A percentile compares a stretch with the other conserved stretches of the same genome.
phyloP scores from a whole-genome alignment of 2,329 filamentous ascomycete species.

The Exophiala phaeomuriformis region DNA sequence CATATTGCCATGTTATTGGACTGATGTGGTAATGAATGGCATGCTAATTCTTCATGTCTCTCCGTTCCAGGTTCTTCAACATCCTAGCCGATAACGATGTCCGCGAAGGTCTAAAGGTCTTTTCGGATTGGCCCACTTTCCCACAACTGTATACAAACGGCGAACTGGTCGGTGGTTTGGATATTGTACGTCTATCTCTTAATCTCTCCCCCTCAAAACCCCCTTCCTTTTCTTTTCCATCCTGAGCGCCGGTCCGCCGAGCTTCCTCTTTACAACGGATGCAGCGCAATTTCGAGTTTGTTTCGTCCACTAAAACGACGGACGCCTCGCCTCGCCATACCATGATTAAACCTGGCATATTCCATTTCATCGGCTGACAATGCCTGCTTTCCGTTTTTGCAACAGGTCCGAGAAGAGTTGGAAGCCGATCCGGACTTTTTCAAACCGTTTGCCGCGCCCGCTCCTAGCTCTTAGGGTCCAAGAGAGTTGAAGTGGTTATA shows the following conservation, averaged over 20 bases:
- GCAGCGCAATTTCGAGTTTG: no score
- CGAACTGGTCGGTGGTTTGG: slow-evolving; percentile 83
- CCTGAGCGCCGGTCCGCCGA: background rate
- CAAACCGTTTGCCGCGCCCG: slow-evolving; percentile 52
- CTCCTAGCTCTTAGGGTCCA: background rate
- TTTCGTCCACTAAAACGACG: no score
- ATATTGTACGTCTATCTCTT: slow-evolving; percentile 65
- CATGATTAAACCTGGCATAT: background rate
- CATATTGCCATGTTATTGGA: no score
- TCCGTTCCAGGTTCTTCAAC: slow-evolving; percentile 70
- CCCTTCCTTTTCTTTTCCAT: background rate
- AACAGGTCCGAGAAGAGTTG: slow-evolving; percentile 86
- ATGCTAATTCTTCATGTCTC: background rate
- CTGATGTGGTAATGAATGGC: no score
- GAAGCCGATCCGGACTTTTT: slow-evolving; percentile 77
- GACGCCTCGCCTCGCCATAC: background rate
- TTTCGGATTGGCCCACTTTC: slow-evolving; percentile 97
- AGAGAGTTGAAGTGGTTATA: no score
- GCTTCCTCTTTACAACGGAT: no score
- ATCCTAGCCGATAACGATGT: slow-evolving; percentile 97
- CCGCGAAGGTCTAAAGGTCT: slow-evolving; percentile 90
- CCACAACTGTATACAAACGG: slow-evolving; percentile 90
- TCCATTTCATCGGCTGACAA: slow-evolving; percentile 3
- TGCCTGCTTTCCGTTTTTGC: background rate
- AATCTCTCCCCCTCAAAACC: background rate